Conservation (phyloP, 805 yeast species). For the Ogataea salicorniae region DNA sequence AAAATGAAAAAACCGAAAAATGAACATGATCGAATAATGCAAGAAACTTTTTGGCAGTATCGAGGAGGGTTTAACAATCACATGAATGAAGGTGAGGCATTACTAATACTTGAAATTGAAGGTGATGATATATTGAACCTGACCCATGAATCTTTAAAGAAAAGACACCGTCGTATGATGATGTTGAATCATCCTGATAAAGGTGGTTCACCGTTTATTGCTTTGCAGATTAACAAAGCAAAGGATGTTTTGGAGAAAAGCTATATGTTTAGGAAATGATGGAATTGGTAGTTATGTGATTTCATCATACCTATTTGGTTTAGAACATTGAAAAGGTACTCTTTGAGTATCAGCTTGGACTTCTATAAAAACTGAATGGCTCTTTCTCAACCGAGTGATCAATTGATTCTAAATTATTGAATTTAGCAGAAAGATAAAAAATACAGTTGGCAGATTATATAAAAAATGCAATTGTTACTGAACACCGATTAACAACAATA, state of each 20-base stretch:
- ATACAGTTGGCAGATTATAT: no score
- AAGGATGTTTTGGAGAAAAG: constrained; percentile 74
- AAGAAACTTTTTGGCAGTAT: constrained; percentile 32
- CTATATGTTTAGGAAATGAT: constrained; percentile 30
- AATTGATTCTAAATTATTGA: no score
- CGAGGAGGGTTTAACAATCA: constrained; percentile 59
- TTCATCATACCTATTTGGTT: neutral
- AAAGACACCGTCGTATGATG: constrained; percentile 72
- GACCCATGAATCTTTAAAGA: constrained; percentile 48
- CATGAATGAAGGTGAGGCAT: constrained; percentile 70
- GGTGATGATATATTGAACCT: constrained; percentile 50
- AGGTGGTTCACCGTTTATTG: constrained; percentile 79
- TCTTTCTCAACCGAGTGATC: no score
- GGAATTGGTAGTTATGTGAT: neutral
- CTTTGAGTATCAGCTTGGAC: no score
- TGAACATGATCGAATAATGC: constrained; percentile 6
- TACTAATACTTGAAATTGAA: constrained; percentile 55
- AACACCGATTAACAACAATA: no score
- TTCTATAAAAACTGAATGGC: no score
- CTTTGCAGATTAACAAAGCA: constrained; percentile 84
- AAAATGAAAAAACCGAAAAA: constrained; percentile 10
- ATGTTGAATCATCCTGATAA: constrained; percentile 82
- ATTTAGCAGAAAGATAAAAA: no score
- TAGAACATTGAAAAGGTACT: no score
- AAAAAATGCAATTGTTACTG: no score